Percentiles rank a stretch among this genome's conserved stretches.
phyloP scores from a whole-genome alignment of 2,329 filamentous ascomycete genomes.

The Aspergillus fumigatiaffinis region DNA sequence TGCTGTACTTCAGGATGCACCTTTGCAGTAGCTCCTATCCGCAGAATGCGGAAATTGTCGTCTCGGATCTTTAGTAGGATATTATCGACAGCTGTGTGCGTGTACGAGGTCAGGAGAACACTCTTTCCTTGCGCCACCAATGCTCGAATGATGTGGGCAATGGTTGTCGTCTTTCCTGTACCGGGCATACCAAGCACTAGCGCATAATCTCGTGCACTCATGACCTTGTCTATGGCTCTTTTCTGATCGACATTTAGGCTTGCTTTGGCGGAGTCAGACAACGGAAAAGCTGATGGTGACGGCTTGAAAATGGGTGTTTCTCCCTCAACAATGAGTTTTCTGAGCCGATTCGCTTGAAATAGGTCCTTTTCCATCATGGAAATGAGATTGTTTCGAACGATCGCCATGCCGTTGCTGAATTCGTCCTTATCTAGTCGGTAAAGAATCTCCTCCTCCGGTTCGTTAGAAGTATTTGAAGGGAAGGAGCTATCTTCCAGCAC shows the following conservation, averaged over 20 bases:
- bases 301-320: constrained; percentile 69
- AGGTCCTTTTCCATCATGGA: constrained; percentile 81
- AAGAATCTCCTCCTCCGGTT: constrained; percentile 49
- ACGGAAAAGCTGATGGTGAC: constrained; percentile 58
- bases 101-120: constrained; percentile 90
- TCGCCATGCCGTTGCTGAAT: constrained; percentile 96
- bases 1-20: constrained; percentile 82
- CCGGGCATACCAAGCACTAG: constrained; percentile 98
- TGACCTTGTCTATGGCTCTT: constrained; percentile 85
- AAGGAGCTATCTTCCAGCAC: constrained; percentile 55
- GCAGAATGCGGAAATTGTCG: constrained; percentile 72
- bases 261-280: constrained; percentile 53
- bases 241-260: constrained; percentile 83
- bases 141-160: constrained; percentile 92
- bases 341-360: constrained; percentile 67
- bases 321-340: constrained; percentile 76
- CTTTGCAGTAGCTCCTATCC: constrained; percentile 81
- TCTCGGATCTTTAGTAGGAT: constrained; percentile 87
- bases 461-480: constrained; percentile 25
- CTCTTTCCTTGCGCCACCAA: constrained; percentile 86
- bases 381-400: constrained; percentile 87
- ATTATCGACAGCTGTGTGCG: constrained; percentile 96
- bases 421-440: constrained; percentile 97
- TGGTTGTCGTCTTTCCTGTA: constrained; percentile 96
- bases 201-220: constrained; percentile 92